These are phyloP conservation scores for Cupressus sempervirens DNA, from an alignment of 75 land plant genomes.

Conservation along the genomic window DNA sequence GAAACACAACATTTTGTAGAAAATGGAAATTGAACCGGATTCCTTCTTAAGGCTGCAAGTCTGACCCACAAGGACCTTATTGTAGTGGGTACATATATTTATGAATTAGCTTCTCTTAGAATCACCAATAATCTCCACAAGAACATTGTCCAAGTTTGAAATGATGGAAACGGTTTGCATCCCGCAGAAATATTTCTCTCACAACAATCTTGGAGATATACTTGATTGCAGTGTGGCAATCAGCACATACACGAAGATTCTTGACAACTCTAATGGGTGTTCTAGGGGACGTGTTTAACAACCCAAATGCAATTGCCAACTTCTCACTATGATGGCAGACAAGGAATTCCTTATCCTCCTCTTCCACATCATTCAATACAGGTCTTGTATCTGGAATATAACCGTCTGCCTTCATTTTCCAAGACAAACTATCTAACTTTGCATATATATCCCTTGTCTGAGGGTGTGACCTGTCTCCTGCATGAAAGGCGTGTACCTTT, in stretches of 20 bases:
- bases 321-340: slow-evolving; percentile 31
- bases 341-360: slow-evolving; percentile 19
- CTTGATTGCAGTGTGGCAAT: slow-evolving; percentile 18
- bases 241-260: slow-evolving; percentile 15
- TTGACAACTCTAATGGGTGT: slow-evolving; percentile 19
- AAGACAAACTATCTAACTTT: slow-evolving; percentile 21
- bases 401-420: slow-evolving; percentile 15
- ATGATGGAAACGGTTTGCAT: slow-evolving; percentile 13
- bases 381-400: slow-evolving; percentile 15
- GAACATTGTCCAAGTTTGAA: slow-evolving; percentile 13
- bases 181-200: slow-evolving; percentile 12
- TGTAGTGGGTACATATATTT: neutral
- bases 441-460: slow-evolving; percentile 14
- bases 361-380: slow-evolving; percentile 20
- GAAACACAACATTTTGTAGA: neutral
- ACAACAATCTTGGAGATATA: slow-evolving; percentile 15
- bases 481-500: slow-evolving; percentile 24
- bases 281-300: slow-evolving; percentile 12
- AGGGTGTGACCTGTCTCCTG: slow-evolving; percentile 25
- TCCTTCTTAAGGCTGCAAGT: neutral
- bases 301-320: slow-evolving; percentile 29
- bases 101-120: neutral
- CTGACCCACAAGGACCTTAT: neutral
- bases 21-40: neutral
- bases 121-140: slow-evolving; percentile 10